Evolutionary conservation across 805 yeast genomes (phyloP), one percentile per base, ranked within the genome.

Genomic region (Cyberlindnera xishuangbannaensis): DNA sequence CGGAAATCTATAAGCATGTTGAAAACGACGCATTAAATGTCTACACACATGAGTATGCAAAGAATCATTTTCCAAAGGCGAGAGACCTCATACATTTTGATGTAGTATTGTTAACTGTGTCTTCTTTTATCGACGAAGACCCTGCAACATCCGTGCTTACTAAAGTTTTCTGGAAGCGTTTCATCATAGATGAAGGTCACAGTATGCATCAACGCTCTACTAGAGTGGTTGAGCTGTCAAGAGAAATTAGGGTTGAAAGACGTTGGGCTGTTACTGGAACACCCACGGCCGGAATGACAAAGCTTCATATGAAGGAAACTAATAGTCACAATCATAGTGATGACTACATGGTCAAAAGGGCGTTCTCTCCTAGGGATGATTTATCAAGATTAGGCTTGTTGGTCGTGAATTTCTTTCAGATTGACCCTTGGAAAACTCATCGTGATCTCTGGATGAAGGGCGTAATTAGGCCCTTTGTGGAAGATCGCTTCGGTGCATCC

Each of bases 191-290:
- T 51, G 88, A 80, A 52, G 87, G 87, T 0, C 87, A 80, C 51
- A 67, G 77, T 18, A 67, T 79, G 71, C 67, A 64, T 38, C 65
- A 78, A 7, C 67, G 66, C 35, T 51, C 65, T 2, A 65, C 83
- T 0, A 61, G 71, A 31, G 65, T 73, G 0, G 77, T 73, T 7
- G 48, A 55, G 7, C 48, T 74, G 21, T 75, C 83, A 14, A 62
- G 61, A 21, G 56, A 60, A 15, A 48, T 81, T 28, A 52, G 56
- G 30, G 71, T 72, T 7, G 88, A 80, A 47, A 62, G 85, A 31
- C 65, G 72, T 39, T 80, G 88, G 88, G 76, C 78, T 0, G 83
- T 80, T 1, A 75, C 83, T 0, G 87, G 88, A 19, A 80, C 88
- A 0, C 87, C 87, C 5, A 79, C 86, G 0, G 68, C 82, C 0